A percentile compares a stretch with the other conserved stretches of the same genome.
These are phyloP conservation scores for Daucus carota DNA, from an alignment of 129 eudicot species.

Conservation along the genomic window DNA sequence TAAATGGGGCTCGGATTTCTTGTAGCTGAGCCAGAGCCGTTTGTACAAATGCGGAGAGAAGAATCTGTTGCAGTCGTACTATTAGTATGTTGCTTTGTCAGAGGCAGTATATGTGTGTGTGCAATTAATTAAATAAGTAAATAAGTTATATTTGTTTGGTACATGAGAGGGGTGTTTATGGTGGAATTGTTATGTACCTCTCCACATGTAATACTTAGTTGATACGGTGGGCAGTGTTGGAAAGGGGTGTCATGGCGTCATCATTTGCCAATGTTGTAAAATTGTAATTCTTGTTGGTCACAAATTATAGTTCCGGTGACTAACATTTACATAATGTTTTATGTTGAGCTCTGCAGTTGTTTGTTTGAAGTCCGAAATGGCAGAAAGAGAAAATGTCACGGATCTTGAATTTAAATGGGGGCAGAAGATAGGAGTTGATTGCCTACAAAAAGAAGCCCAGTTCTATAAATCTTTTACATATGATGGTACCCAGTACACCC, in stretches of 20 bases:
- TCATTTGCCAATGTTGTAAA: too few relatives aligned
- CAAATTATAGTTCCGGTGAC: too few relatives aligned
- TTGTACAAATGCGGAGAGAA: not conserved
- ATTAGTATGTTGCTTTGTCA: too few relatives aligned
- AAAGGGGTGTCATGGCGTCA: too few relatives aligned
- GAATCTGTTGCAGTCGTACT: not conserved
- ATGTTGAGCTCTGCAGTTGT: slow-evolving; percentile 2
- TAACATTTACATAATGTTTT: not conserved
- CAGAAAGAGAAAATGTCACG: slow-evolving; percentile 22
- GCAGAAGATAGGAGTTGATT: slow-evolving; percentile 41
- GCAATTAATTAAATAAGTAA: too few relatives aligned
- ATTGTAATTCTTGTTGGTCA: too few relatives aligned
- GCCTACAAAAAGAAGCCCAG: slow-evolving; percentile 36
- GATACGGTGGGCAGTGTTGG: too few relatives aligned
- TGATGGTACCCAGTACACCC: slow-evolving; percentile 49
- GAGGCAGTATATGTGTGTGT: too few relatives aligned
- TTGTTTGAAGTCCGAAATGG: slow-evolving; percentile 22
- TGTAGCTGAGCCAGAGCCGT: not conserved
- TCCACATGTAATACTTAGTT: too few relatives aligned
- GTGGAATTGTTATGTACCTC: too few relatives aligned
- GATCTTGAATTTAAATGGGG: slow-evolving; percentile 64
- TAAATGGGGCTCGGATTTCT: not conserved
- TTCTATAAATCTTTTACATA: slow-evolving; percentile 63
- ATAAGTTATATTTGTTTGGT: too few relatives aligned
- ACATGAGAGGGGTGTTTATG: too few relatives aligned